These are phyloP conservation scores for Ilex aquifolium DNA, from an alignment of 257 asterid species.

Conservation along the genomic window DNA sequence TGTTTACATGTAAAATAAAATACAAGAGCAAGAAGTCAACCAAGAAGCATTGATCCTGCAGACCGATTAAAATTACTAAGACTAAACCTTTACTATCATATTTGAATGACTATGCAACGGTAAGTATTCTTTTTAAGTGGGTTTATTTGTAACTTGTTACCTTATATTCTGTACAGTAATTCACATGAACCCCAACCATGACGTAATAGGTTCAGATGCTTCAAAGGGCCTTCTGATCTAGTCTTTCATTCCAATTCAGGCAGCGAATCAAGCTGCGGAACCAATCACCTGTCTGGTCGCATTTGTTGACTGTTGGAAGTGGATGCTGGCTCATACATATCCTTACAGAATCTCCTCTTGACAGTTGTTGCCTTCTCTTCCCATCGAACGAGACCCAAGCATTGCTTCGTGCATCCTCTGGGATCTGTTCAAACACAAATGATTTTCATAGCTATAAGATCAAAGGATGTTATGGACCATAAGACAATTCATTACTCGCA, in stretches of 20 bases:
- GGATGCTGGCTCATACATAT: constrained; percentile 96
- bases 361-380: constrained; percentile 93
- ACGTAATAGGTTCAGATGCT: background rate
- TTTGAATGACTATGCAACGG: background rate
- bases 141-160: constrained; percentile 13
- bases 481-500: no score
- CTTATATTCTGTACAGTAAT: constrained; percentile 47
- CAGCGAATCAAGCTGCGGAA: constrained; percentile 92
- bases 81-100: no score
- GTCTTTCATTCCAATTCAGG: constrained; percentile 96
- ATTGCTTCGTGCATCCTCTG: constrained; percentile 88
- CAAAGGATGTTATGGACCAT: no score
- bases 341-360: constrained; percentile 83
- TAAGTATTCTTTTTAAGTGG: constrained; percentile 14
- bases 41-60: no score
- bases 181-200: constrained; percentile 17
- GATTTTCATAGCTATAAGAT: no score
- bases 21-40: no score
- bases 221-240: constrained; percentile 92
- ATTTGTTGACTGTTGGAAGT: constrained; percentile 89
- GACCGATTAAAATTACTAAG: no score
- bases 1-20: no score
- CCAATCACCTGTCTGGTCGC: constrained; percentile 97
- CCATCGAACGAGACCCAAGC: constrained; percentile 99
- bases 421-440: constrained; percentile 39